Conservation (phyloP, 495 filamentous ascomycete species). For the Penicillium diatomitis region DNA sequence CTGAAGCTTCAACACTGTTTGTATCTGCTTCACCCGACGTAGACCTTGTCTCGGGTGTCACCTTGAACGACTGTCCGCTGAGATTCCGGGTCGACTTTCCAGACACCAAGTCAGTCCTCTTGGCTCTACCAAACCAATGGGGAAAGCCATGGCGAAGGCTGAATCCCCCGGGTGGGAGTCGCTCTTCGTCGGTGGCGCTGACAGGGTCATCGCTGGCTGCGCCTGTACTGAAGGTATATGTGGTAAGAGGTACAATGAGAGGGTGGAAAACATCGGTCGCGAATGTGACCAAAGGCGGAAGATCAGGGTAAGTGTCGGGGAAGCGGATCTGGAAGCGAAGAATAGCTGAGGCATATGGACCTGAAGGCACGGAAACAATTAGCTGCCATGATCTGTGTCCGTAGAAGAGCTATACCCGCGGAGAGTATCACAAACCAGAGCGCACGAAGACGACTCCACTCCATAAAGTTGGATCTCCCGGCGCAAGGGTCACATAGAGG, state of each 20-base stretch:
- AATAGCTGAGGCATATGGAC: constrained; percentile 79
- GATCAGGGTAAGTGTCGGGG: constrained; percentile 65
- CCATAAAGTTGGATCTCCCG: constrained; percentile 73
- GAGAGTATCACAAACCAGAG: constrained; percentile 47
- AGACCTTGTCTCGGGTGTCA: background rate
- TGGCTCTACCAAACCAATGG: constrained; percentile 61
- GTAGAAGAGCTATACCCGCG: no score
- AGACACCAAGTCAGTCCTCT: constrained; percentile 23
- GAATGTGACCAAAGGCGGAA: constrained; percentile 80
- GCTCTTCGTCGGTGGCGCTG: constrained; percentile 70
- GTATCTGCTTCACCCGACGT: background rate
- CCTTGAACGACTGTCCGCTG: constrained; percentile 20
- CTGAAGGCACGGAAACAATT: constrained; percentile 29
- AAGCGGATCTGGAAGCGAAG: constrained; percentile 88
- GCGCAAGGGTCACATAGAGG: constrained; percentile 76
- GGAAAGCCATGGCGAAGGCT: constrained; percentile 85
- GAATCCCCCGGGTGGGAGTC: constrained; percentile 79
- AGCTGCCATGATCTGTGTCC: background rate
- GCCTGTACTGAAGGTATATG: constrained; percentile 78
- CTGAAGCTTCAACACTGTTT: background rate
- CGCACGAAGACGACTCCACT: constrained; percentile 84
- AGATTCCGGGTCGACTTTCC: constrained; percentile 26
- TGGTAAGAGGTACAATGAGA: constrained; percentile 79
- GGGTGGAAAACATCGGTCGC: constrained; percentile 90
- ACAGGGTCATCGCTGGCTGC: constrained; percentile 59